A percentile compares a stretch with the other conserved stretches of the same genome.
Evolutionary conservation across 2,329 filamentous ascomycete species (phyloP).

Genomic region (Aspergillus clavatus): DNA sequence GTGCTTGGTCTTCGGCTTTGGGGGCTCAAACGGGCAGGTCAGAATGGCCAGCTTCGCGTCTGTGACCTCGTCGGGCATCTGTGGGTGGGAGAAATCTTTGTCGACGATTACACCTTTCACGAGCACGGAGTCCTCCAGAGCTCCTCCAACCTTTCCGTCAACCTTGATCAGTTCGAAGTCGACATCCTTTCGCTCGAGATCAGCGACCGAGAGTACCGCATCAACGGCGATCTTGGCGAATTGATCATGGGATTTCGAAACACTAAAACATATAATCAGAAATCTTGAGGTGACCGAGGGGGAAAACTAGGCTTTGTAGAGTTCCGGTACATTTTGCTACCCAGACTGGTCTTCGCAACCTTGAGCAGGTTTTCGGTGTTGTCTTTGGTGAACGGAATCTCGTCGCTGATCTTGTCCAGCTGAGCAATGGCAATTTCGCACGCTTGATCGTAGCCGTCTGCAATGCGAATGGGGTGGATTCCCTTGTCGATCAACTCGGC

Average conservation of each 20-base stretch:
- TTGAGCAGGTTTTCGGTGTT: constrained; percentile 83
- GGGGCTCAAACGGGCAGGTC: constrained; percentile 96
- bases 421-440: constrained; percentile 94
- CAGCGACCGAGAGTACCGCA: constrained; percentile 91
- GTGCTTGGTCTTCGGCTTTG: constrained; percentile 99
- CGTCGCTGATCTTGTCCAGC: constrained; percentile 88
- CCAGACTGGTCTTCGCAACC: constrained; percentile 91
- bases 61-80: constrained; percentile 93
- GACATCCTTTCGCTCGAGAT: constrained; percentile 92
- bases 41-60: constrained; percentile 97
- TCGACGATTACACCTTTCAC: constrained; percentile 98
- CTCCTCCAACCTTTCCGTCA: constrained; percentile 92
- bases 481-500: constrained; percentile 99
- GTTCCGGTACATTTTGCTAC: constrained; percentile 73
- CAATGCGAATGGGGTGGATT: constrained; percentile 97
- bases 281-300: not conserved
- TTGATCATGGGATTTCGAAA: constrained; percentile 97
- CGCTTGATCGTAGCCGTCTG: constrained; percentile 94
- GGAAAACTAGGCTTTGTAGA: not conserved
- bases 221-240: constrained; percentile 97
- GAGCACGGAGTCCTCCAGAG: constrained; percentile 86
- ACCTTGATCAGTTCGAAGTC: constrained; percentile 99
- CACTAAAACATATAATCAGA: constrained; percentile 40
- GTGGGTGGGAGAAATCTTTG: constrained; percentile 99
- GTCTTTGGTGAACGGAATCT: constrained; percentile 75